Conservation (phyloP, 805 yeast species). For the Candida loeiensis region DNA sequence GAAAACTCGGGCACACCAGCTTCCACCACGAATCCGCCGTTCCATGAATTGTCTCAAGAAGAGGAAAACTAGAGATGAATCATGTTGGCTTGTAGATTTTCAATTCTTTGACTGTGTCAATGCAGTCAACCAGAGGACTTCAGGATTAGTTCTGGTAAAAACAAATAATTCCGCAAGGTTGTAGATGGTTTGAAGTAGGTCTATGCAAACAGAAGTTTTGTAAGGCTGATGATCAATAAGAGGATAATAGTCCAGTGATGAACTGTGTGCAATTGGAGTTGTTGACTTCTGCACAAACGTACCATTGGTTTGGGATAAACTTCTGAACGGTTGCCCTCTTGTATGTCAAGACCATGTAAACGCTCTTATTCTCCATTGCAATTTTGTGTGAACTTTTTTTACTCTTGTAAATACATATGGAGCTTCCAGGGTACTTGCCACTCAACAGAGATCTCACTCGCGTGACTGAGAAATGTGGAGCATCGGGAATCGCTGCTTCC, state of each 20-base stretch:
- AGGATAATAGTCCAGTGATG: too few species aligned
- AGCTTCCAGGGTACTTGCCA: constrained; percentile 8
- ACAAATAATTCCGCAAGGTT: not conserved
- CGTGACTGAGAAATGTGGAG: constrained; percentile 5
- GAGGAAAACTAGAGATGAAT: not conserved
- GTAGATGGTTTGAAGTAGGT: too few species aligned
- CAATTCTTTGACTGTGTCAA: constrained; percentile 1
- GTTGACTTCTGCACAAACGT: too few species aligned
- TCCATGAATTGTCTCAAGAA: constrained; percentile 1
- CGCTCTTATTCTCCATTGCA: too few species aligned
- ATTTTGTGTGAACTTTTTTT: not conserved
- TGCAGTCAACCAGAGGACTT: not conserved
- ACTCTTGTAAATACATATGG: not conserved
- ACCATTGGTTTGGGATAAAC: too few species aligned
- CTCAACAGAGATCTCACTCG: constrained; percentile 7
- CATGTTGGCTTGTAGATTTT: not conserved
- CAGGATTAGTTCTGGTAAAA: not conserved
- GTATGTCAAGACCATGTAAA: too few species aligned
- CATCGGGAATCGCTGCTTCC: constrained; percentile 1
- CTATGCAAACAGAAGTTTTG: too few species aligned
- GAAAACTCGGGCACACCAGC: not conserved
- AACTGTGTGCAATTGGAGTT: too few species aligned
- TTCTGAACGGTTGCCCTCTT: too few species aligned
- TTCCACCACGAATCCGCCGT: not conserved
- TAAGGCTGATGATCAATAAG: too few species aligned